Evolutionary conservation across 805 yeast genomes (phyloP).

Genomic region (Monosporozyma yasuniensis): DNA sequence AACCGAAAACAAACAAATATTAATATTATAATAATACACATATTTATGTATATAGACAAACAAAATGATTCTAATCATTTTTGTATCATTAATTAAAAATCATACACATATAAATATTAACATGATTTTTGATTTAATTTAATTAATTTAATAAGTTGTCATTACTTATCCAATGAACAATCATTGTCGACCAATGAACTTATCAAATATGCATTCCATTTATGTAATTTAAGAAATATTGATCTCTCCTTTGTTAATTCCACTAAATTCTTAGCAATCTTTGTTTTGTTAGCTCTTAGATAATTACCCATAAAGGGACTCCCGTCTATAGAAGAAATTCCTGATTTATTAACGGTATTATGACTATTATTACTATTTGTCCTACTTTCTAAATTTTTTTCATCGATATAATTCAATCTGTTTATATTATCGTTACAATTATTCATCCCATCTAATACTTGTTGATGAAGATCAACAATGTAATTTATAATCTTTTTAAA

Average conservation of each 20-base stretch:
- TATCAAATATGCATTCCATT: constrained; percentile 52
- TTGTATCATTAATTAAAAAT: background rate
- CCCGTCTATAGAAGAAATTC: constrained; percentile 1
- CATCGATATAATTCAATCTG: constrained; percentile 8
- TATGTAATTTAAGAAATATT: constrained; percentile 46
- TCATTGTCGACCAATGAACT: constrained; percentile 1
- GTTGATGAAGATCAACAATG: constrained; percentile 29
- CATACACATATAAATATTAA: no score
- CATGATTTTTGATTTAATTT: background rate
- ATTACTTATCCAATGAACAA: no score
- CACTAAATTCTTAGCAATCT: constrained; percentile 46
- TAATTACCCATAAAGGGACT: constrained; percentile 32
- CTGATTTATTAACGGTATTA: background rate
- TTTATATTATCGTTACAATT: background rate
- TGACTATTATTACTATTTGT: background rate
- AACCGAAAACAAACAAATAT: background rate
- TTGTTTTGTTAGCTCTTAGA: constrained; percentile 45
- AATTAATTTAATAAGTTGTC: no score
- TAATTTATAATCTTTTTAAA: constrained; percentile 34
- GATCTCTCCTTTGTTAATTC: constrained; percentile 47
- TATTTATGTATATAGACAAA: background rate
- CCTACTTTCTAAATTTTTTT: background rate
- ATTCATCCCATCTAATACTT: constrained; percentile 13
- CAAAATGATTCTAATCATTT: background rate
- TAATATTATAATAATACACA: background rate